Percentiles rank a stretch among this genome's conserved stretches.
Conservation (phyloP, 768 basidiomycete species). For the Russula sp. region DNA sequence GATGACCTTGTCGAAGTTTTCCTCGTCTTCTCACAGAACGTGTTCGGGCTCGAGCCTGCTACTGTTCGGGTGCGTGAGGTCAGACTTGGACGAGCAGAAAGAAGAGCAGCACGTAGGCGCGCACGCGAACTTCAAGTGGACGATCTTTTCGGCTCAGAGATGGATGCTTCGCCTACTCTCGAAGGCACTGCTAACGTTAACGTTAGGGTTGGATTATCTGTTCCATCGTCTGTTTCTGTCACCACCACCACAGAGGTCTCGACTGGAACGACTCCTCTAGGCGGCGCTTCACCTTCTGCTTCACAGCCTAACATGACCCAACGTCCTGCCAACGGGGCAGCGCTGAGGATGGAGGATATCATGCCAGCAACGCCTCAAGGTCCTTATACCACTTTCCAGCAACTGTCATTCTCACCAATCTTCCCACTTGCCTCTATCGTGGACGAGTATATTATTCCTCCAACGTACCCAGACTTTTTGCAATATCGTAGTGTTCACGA, state of each 20-base stretch:
- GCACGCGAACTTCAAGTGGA: slow-evolving; percentile 61
- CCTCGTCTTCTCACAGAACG: slow-evolving; percentile 85
- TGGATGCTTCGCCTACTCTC: slow-evolving; percentile 45
- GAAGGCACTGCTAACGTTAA: slow-evolving; percentile 44
- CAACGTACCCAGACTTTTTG: slow-evolving; percentile 79
- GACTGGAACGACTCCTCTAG: slow-evolving; percentile 39
- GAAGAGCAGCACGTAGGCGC: slow-evolving; percentile 77
- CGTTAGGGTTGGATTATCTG: slow-evolving; percentile 54
- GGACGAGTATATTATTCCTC: slow-evolving; percentile 89
- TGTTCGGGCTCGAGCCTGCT: slow-evolving; percentile 89
- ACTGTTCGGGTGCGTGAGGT: slow-evolving; percentile 94
- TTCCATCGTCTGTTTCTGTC: slow-evolving; percentile 47
- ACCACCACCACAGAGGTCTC: slow-evolving; percentile 40
- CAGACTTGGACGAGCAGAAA: slow-evolving; percentile 82
- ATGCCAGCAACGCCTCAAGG: slow-evolving; percentile 65
- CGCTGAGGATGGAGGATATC: slow-evolving; percentile 61
- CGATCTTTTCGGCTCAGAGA: slow-evolving; percentile 46
- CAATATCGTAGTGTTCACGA: slow-evolving; percentile 66
- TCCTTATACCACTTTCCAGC: slow-evolving; percentile 90
- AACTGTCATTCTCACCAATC: slow-evolving; percentile 77
- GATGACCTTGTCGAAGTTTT: slow-evolving; percentile 93
- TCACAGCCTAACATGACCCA: slow-evolving; percentile 33
- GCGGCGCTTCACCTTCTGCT: slow-evolving; percentile 24
- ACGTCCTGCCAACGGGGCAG: slow-evolving; percentile 33
- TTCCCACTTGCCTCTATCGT: slow-evolving; percentile 88